These are phyloP conservation scores for Pichia cabralensis DNA, from an alignment of 805 yeast species.

Conservation along the genomic window DNA sequence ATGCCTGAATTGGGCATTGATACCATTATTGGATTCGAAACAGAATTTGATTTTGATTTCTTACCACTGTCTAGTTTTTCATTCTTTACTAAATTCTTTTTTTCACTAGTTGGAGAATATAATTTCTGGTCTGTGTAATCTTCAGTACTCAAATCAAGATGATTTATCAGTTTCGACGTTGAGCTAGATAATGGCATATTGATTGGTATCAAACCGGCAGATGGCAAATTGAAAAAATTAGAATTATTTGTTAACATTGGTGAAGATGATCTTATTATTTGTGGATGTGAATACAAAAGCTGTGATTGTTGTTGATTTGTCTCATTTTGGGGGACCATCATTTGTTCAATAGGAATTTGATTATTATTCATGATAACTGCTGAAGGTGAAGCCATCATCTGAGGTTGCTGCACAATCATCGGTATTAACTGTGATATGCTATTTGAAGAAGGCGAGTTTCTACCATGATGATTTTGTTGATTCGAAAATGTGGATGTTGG, in stretches of 20 bases:
- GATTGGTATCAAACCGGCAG: conserved; percentile 2
- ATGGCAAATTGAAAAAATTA: background rate
- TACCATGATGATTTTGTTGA: background rate
- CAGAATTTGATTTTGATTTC: background rate
- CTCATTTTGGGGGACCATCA: background rate
- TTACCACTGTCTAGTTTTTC: background rate
- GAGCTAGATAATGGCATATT: background rate
- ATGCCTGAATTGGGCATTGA: conserved; percentile 1
- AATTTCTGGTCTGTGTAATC: background rate
- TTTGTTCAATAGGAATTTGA: background rate
- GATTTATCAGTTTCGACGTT: background rate
- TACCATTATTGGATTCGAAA: conserved; percentile 6
- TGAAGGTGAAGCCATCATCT: background rate
- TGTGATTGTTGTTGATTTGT: background rate
- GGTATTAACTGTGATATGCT: conserved; percentile 5
- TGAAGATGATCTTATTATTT: background rate
- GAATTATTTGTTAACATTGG: background rate
- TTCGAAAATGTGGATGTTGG: conserved; percentile 1
- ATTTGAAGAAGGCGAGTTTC: background rate
- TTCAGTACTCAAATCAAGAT: background rate
- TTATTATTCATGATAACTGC: conserved; percentile 1
- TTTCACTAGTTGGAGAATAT: too few relatives aligned
- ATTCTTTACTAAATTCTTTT: background rate
- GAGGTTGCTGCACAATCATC: background rate
- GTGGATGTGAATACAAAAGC: too few relatives aligned